phyloP scores from a whole-genome alignment of 768 basidiomycete genomes.

The Chalciporus chontae region DNA sequence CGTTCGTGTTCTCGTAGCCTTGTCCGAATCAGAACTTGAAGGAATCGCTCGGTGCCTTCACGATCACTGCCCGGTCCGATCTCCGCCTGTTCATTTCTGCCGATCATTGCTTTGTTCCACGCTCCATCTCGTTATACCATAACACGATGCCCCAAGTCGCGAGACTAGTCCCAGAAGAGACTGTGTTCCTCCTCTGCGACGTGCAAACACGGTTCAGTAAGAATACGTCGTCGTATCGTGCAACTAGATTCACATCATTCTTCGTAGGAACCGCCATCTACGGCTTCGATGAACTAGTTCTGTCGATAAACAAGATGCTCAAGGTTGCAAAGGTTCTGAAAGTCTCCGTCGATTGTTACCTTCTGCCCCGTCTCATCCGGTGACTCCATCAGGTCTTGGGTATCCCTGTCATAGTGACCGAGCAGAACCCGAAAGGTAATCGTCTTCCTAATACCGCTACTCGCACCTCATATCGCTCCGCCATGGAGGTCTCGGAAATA shows the following conservation, averaged over 20 bases:
- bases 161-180: slow-evolving; percentile 36
- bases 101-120: neutral
- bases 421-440: slow-evolving; percentile 77
- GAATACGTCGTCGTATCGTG: slow-evolving; percentile 11
- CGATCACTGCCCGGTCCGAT: neutral
- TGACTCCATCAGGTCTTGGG: slow-evolving; percentile 46
- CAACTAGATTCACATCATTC: slow-evolving; percentile 14
- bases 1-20: too few relatives aligned
- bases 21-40: too few relatives aligned
- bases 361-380: neutral
- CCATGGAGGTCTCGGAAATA: slow-evolving; percentile 62
- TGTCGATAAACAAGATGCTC: slow-evolving; percentile 73
- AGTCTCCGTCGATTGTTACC: neutral
- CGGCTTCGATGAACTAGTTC: slow-evolving; percentile 66
- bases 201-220: slow-evolving; percentile 74
- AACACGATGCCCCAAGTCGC: slow-evolving; percentile 24
- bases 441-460: neutral
- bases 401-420: slow-evolving; percentile 75
- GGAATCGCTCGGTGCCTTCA: too few relatives aligned
- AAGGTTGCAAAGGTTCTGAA: slow-evolving; percentile 61
- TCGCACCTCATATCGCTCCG: slow-evolving; percentile 6
- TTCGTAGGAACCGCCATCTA: slow-evolving; percentile 51
- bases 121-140: too few relatives aligned
- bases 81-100: neutral
- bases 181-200: slow-evolving; percentile 80